phyloP scores from a whole-genome alignment of 495 filamentous ascomycete genomes.

The Viridothelium virens region DNA sequence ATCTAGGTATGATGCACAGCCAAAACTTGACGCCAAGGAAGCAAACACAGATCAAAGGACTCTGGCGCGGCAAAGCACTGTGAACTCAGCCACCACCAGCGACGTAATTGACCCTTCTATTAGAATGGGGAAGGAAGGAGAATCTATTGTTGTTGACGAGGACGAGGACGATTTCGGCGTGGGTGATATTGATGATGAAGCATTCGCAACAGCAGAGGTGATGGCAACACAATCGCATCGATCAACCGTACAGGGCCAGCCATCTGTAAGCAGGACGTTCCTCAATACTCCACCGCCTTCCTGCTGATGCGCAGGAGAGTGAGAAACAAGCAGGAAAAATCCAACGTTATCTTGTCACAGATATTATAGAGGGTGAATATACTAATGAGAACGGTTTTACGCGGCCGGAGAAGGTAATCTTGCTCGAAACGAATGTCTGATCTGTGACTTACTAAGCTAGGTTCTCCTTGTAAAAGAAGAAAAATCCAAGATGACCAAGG shows the following conservation, averaged over 20 bases:
- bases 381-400: constrained; percentile 50
- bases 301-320: constrained; percentile 43
- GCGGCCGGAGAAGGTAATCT: constrained; percentile 61
- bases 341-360: constrained; percentile 72
- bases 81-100: background rate
- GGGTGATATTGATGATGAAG: constrained; percentile 57
- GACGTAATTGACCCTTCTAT: background rate
- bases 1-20: constrained; percentile 45
- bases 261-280: constrained; percentile 45
- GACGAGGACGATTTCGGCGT: constrained; percentile 37
- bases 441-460: constrained; percentile 37
- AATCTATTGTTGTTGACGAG: constrained; percentile 21
- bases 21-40: constrained; percentile 17
- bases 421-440: background rate
- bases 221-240: constrained; percentile 45
- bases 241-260: constrained; percentile 21
- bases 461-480: constrained; percentile 71
- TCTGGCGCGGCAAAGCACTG: background rate
- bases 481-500: constrained; percentile 53
- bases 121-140: background rate
- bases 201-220: constrained; percentile 43
- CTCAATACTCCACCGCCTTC: constrained; percentile 11
- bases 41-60: constrained; percentile 8
- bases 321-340: constrained; percentile 55
- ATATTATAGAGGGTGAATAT: constrained; percentile 60